Percentiles rank a stretch among this genome's conserved stretches.
These are phyloP conservation scores for Brettanomyces bruxellensis DNA, from an alignment of 805 yeast species.

Conservation along the genomic window DNA sequence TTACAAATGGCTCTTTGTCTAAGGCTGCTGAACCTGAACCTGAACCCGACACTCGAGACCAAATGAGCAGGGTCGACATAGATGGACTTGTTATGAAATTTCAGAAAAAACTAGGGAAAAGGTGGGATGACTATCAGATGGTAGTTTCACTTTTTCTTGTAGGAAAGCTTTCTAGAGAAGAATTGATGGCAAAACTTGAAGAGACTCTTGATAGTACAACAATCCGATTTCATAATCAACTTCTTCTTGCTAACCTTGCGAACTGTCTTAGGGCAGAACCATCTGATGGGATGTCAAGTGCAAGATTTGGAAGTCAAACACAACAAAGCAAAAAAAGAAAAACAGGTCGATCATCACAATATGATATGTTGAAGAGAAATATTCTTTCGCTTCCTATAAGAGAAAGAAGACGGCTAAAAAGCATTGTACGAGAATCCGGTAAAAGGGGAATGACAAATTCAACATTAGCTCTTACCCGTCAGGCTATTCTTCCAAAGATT, in stretches of 20 bases:
- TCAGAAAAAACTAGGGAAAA: conserved; percentile 60
- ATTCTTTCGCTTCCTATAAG: conserved; percentile 77
- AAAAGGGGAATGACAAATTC: conserved; percentile 68
- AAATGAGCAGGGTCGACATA: conserved; percentile 40
- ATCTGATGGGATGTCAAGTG: conserved; percentile 37
- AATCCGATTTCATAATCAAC: conserved; percentile 68
- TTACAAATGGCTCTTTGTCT: neutral
- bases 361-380: conserved; percentile 75
- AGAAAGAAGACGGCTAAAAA: conserved; percentile 79
- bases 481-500: conserved; percentile 70
- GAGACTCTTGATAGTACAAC: conserved; percentile 44
- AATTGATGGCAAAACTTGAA: conserved; percentile 51
- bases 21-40: too few species aligned
- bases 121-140: conserved; percentile 84
- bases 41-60: too few species aligned
- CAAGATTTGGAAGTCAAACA: conserved; percentile 38
- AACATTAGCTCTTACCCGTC: conserved; percentile 58
- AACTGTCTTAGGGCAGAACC: conserved; percentile 77
- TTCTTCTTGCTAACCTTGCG: conserved; percentile 72
- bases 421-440: conserved; percentile 75
- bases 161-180: conserved; percentile 72
- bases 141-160: conserved; percentile 65
- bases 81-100: conserved; percentile 62
- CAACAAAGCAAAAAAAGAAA: conserved; percentile 29
- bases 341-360: conserved; percentile 55